Percentiles rank a stretch among this genome's conserved stretches.
Evolutionary conservation across 345 rosid genomes (phyloP).

Genomic region (Eucalyptus pauciflora): DNA sequence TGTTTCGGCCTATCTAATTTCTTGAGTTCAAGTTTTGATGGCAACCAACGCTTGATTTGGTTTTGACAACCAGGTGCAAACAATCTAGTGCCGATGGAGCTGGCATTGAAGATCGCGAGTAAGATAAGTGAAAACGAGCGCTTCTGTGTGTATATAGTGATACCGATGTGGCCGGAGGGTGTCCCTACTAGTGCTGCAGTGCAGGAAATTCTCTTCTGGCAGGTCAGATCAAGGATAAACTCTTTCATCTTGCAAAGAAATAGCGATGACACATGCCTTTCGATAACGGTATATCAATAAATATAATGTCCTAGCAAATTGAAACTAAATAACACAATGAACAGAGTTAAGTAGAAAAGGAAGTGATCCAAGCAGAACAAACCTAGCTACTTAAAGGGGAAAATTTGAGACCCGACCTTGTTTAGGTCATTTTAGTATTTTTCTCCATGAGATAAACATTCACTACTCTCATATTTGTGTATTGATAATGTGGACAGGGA

Average conservation of each 20-base stretch:
- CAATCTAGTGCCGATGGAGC: constrained; percentile 56
- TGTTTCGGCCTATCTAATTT: not conserved
- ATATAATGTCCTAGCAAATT: not conserved
- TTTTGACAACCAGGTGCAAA: constrained; percentile 38
- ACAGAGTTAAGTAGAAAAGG: not conserved
- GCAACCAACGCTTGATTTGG: not conserved
- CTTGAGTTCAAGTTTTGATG: not conserved
- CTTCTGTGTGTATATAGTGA: constrained; percentile 41
- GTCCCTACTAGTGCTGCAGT: constrained; percentile 42
- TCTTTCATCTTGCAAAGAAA: not conserved
- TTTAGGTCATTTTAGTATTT: not conserved
- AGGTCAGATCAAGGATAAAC: constrained; percentile 14
- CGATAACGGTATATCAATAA: not conserved
- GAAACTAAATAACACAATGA: not conserved
- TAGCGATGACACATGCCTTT: fast-evolving
- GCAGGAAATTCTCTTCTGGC: constrained; percentile 70
- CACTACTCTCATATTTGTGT: not conserved
- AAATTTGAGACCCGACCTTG: not conserved
- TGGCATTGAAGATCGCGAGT: constrained; percentile 51
- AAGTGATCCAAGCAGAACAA: not conserved
- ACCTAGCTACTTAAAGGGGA: not conserved
- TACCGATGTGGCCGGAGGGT: constrained; percentile 80
- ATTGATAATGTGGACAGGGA: constrained; percentile 19
- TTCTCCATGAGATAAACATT: not conserved
- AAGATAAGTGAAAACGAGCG: constrained; percentile 44